Base-by-base conservation (phyloP, 352 stramenopile genomes). In the Globisporangium camurandrum region DNA sequence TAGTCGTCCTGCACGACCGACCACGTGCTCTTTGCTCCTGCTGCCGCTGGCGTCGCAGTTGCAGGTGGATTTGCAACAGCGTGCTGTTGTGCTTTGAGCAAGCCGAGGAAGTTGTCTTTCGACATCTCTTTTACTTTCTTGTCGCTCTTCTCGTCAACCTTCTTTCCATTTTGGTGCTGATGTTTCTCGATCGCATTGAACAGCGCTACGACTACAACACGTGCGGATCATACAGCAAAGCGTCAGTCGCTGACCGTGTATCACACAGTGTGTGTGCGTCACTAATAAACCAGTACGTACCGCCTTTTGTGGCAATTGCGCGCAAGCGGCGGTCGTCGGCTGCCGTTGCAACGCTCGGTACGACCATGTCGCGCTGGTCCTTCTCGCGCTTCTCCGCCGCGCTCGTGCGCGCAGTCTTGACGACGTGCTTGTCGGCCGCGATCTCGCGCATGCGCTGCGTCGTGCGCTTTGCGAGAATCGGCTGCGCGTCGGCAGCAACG, bases 151-250 rank as follows among this genome's bases (percentile, higher is more conserved):
- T 84, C 66, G 20, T 75, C 64, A 47, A 67, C 59, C 42, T 73
- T 77, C 59, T 62, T 71, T 51, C 71, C 75, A n/a, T 31, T 62
- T 43, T 78, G 67, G 53, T 93, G 76, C 62, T 93, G 82, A 55
- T 93, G 82, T 67, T 89, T 91, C 43, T 83, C 64, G 46, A 93
- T 93, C 12, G 82, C 82, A 49, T 93, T 93, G 53, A 93, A 93
- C 23, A 93, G 57, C 26, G 82, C 78, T 16, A 93, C 82, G 40
- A 93, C 82, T 85, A 49, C 24, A 52, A 16, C 33, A 37, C 19
- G 48, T 28, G 43, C 28, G 47, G 11, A 27, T 14, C 34, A 30
- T 40, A 34, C 34, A 40, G 5, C 10, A 22, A 43, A 31, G 12
- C 3, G 40, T 52, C 46, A 43, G 37, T 11, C 10, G 37, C 19